phyloP scores from a whole-genome alignment of 768 basidiomycete species.

The Boletus rufocinnamomeus region DNA sequence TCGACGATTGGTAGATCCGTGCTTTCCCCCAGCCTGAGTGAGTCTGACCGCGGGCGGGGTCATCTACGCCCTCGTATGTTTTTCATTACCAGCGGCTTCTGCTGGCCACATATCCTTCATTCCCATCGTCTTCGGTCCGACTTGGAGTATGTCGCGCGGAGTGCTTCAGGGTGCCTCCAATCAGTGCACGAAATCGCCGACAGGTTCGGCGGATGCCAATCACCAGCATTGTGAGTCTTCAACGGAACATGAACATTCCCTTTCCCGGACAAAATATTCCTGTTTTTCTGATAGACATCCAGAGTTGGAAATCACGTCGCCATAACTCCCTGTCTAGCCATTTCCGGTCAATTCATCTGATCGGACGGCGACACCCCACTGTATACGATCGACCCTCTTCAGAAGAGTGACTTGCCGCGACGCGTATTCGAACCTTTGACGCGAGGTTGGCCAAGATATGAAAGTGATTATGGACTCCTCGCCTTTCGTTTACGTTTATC shows the following conservation, averaged over 20 bases:
- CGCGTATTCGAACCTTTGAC: not conserved
- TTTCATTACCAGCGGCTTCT: not conserved
- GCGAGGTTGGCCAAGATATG: not conserved
- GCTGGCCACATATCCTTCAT: not conserved
- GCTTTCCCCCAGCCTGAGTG: not conserved
- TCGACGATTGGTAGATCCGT: not conserved
- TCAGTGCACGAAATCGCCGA: constrained; percentile 6
- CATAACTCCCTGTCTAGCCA: not conserved
- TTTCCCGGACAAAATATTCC: not conserved
- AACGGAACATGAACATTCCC: not conserved
- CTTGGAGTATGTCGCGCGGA: not conserved
- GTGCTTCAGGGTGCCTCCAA: not conserved
- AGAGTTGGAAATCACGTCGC: not conserved
- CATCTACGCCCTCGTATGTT: not conserved
- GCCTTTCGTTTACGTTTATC: not conserved
- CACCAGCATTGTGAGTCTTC: not conserved
- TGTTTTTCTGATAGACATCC: not conserved
- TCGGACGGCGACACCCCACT: not conserved
- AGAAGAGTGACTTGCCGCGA: constrained; percentile 1
- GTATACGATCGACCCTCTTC: not conserved
- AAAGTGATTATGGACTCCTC: not conserved
- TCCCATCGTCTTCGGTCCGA: not conserved
- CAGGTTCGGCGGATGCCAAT: constrained; percentile 14
- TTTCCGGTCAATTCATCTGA: not conserved
- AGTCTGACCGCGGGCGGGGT: not conserved